Base-by-base conservation (phyloP, 1,139 yeast genomes). In the Citeromyces siamensis region DNA sequence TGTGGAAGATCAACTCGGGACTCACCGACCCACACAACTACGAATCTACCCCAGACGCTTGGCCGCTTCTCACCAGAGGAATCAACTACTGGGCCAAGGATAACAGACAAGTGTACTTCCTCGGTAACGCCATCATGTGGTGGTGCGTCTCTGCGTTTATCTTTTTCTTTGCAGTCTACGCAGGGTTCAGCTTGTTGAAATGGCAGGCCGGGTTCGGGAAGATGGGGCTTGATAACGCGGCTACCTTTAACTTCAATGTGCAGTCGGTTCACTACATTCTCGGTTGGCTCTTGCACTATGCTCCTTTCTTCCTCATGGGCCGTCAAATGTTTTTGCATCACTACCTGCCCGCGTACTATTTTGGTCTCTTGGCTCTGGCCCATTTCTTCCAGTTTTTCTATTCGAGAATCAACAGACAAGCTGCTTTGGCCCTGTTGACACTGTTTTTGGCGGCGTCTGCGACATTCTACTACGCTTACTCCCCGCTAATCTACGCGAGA, bases 51-150 rank as follows among this genome's bases (percentile, higher is more conserved):
- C 98, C 99, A 38, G 65, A 64, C 40, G 71, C 85, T 29, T 93
- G 99, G 99, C 95, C 96, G 41, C 59, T 81, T 31, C 67, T 93
- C 52, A 59, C 68, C 43, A 79, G 97, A 59, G 98, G 98, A 56
- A 90, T 93, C 59, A 85, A 85, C 60, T 93, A 90, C 64, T 90
- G 97, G 97, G 78, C 71, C 46, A 67, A 69, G 49, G 75, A 82
- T 42, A 68, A 80, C 54, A 72, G 69, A 46, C 94, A 83, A 55
- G 75, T 90, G 33, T 93, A 90, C 56, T 68, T 93, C 44, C 55
- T 90, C 35, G 99, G 99, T 55, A 93, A 93, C 55, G 88, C 90
- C 16, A 72, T 83, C 37, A 65, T 79, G 33, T 93, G 97, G 96
- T 88, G 94, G 90, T 55, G 81, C 4, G 69, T 80, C n/a, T 64